These are phyloP conservation scores for Ophiosphaerella herpotricha DNA, from an alignment of 2,329 filamentous ascomycete species.

Conservation along the genomic window DNA sequence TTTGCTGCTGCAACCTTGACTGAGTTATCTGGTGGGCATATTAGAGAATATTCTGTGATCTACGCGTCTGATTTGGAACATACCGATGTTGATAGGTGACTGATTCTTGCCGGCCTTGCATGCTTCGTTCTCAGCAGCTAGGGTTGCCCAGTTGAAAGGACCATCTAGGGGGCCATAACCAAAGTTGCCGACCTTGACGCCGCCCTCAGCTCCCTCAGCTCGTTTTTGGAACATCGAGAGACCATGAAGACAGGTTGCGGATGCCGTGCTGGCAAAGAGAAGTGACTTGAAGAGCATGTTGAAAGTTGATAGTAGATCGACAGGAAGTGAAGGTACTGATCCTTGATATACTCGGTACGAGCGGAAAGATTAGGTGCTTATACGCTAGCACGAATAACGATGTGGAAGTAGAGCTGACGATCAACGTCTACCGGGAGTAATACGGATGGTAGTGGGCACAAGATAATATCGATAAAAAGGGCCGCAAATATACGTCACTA, in stretches of 20 bases:
- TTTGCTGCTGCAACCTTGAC: constrained; percentile 36
- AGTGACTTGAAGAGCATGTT: constrained; percentile 41
- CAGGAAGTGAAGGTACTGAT: not conserved
- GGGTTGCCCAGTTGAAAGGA: constrained; percentile 59
- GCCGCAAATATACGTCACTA: constrained; percentile 7
- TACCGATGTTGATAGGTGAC: constrained; percentile 62
- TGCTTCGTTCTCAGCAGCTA: constrained; percentile 50
- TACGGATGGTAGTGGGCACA: constrained; percentile 7
- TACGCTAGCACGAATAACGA: not conserved
- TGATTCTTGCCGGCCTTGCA: constrained; percentile 58
- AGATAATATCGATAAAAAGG: constrained; percentile 15
- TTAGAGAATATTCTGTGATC: constrained; percentile 9
- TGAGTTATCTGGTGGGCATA: constrained; percentile 29
- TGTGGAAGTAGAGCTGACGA: constrained; percentile 9
- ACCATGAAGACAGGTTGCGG: constrained; percentile 50
- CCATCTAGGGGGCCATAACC: constrained; percentile 52
- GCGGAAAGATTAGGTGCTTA: not conserved
- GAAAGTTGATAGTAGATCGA: constrained; percentile 4
- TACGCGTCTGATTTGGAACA: constrained; percentile 2
- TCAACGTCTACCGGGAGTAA: constrained; percentile 14
- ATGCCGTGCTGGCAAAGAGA: constrained; percentile 40
- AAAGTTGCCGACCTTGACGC: constrained; percentile 44
- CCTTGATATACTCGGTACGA: not conserved
- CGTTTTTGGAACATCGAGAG: constrained; percentile 43
- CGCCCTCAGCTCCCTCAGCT: constrained; percentile 22